A percentile compares a stretch with the other conserved stretches of the same genome.
Evolutionary conservation across 108 stramenopile species (phyloP).

Genomic region (Cylindrotheca closterium): DNA sequence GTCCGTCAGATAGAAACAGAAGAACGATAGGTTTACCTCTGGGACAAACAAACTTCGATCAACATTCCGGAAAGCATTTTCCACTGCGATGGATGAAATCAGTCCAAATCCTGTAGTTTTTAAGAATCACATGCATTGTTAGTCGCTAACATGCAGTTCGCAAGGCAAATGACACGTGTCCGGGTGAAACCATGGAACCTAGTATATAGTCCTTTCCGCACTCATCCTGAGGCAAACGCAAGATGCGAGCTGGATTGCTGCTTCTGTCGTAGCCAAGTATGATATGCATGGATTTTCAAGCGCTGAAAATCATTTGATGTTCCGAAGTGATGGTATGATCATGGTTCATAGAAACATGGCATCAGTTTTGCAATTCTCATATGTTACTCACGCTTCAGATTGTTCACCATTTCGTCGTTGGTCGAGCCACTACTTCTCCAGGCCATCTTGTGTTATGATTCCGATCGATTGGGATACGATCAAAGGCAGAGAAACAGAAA

Average conservation of each 20-base stretch:
- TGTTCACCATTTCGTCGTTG: conserved; percentile 88
- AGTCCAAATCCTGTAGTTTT: conserved; percentile 53
- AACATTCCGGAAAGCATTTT: conserved; percentile 71
- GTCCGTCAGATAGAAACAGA: neutral
- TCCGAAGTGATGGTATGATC: too few relatives aligned
- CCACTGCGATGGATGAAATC: conserved; percentile 66
- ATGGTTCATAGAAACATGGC: too few relatives aligned
- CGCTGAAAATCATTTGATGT: too few relatives aligned
- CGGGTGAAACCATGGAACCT: neutral
- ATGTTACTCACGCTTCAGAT: conserved; percentile 88
- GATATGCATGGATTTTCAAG: too few relatives aligned
- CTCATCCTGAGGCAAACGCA: too few relatives aligned
- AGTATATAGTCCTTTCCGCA: too few relatives aligned
- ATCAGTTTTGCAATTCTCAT: too few relatives aligned
- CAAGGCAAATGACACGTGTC: neutral
- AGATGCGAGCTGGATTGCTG: too few relatives aligned
- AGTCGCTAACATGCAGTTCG: neutral
- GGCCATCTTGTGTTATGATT: conserved; percentile 55
- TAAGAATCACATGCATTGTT: neutral
- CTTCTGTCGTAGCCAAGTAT: too few relatives aligned
- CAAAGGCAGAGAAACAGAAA: too few relatives aligned
- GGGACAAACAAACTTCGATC: conserved; percentile 87
- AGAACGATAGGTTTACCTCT: conserved; percentile 45
- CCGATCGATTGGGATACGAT: too few relatives aligned
- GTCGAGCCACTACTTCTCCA: conserved; percentile 85